Evolutionary conservation across 2,329 filamentous ascomycete species (phyloP).

Genomic region (Esteya vermicola): DNA sequence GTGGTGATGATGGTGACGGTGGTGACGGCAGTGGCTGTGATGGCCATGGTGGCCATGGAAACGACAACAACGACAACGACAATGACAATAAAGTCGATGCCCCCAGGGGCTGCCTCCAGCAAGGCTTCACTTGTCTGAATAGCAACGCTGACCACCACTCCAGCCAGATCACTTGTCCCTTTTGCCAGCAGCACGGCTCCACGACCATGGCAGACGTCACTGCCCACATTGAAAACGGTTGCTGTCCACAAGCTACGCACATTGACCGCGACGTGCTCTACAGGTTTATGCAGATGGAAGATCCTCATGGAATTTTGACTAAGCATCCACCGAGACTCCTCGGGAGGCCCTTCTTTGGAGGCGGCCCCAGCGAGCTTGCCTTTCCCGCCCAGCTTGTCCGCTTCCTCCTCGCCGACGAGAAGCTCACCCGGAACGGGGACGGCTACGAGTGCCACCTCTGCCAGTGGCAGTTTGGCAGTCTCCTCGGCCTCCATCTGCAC

Average conservation of each 20-base stretch:
- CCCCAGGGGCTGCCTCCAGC: too few relatives aligned
- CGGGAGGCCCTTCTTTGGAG: too few relatives aligned
- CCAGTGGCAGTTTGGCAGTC: conserved; percentile 24
- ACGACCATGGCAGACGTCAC: conserved; percentile 37
- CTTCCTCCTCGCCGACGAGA: conserved; percentile 31
- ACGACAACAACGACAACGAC: too few relatives aligned
- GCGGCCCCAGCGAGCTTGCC: not conserved
- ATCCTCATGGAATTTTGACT: conserved; percentile 33
- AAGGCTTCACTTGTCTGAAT: not conserved
- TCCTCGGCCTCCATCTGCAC: conserved; percentile 20
- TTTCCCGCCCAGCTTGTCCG: not conserved
- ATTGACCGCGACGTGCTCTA: conserved; percentile 35
- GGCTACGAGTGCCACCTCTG: conserved; percentile 42
- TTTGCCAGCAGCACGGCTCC: conserved; percentile 31
- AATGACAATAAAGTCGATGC: too few relatives aligned
- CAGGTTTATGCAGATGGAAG: conserved; percentile 26
- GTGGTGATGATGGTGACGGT: too few relatives aligned
- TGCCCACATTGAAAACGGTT: conserved; percentile 41
- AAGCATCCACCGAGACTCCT: too few relatives aligned
- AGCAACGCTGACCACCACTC: conserved; percentile 27
- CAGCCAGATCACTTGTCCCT: conserved; percentile 33
- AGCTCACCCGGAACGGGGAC: conserved; percentile 26
- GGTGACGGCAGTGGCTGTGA: conserved; percentile 1
- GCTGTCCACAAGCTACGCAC: conserved; percentile 28
- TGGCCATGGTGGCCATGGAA: too few relatives aligned